Conservation (phyloP, 768 basidiomycete genomes). For the Lentinus tigrinus region DNA sequence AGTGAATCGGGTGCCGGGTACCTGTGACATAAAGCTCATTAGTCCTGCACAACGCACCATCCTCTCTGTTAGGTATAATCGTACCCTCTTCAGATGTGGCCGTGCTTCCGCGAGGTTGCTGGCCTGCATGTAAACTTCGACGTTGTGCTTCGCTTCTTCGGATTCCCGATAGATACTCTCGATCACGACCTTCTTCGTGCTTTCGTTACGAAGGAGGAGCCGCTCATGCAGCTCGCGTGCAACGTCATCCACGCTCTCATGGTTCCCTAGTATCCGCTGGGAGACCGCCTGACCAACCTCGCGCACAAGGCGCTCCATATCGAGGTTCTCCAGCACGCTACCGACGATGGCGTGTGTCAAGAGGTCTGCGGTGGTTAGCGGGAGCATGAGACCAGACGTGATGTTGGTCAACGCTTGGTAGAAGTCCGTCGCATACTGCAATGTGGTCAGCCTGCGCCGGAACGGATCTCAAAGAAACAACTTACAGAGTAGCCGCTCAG, state of each 20-base stretch:
- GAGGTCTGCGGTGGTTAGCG: constrained; percentile 91
- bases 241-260: constrained; percentile 96
- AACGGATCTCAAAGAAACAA: constrained; percentile 1
- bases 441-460: constrained; percentile 15
- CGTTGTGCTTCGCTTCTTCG: constrained; percentile 87
- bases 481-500: constrained; percentile 87
- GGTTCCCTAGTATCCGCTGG: constrained; percentile 85
- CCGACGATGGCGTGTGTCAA: constrained; percentile 96
- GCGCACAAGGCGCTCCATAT: constrained; percentile 94
- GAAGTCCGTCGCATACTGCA: constrained; percentile 87
- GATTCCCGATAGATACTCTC: constrained; percentile 96
- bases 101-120: constrained; percentile 69
- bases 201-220: constrained; percentile 87
- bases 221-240: constrained; percentile 92
- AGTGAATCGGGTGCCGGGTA: constrained; percentile 93
- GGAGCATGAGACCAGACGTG: constrained; percentile 95
- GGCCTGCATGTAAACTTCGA: constrained; percentile 78
- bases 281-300: constrained; percentile 96
- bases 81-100: constrained; percentile 76
- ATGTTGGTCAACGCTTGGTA: constrained; percentile 91
- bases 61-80: constrained; percentile 14
- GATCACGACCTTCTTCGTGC: constrained; percentile 94
- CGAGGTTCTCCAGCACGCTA: constrained; percentile 94
- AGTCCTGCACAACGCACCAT: neutral
- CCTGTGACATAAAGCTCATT: constrained; percentile 45